Evolutionary conservation across 2,329 filamentous ascomycete genomes (phyloP).

Genomic region (Ceratocystis diversiconidia): DNA sequence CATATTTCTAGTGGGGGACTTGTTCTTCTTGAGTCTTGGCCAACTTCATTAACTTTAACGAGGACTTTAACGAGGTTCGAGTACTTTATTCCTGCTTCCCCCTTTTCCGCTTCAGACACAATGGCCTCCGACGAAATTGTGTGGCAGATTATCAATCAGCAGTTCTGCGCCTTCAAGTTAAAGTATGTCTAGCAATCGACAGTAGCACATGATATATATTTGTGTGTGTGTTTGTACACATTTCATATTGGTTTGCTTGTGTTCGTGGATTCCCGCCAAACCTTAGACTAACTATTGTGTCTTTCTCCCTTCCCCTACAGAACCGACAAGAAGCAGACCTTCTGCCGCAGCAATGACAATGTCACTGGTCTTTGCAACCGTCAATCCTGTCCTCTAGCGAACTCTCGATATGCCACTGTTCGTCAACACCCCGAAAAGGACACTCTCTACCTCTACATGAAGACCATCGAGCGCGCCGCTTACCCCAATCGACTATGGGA

Average conservation of each 20-base stretch:
- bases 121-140: slow-evolving; percentile 95
- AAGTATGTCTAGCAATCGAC: slow-evolving; percentile 42
- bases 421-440: slow-evolving; percentile 69
- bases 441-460: slow-evolving; percentile 89
- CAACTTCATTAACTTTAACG: no score
- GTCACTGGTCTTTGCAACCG: slow-evolving; percentile 70
- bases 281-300: neutral
- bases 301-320: slow-evolving; percentile 28
- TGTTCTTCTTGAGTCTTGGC: neutral
- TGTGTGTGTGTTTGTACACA: neutral
- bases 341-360: slow-evolving; percentile 92
- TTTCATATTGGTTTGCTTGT: neutral
- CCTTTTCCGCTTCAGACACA: slow-evolving; percentile 20
- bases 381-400: slow-evolving; percentile 81
- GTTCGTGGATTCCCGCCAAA: neutral
- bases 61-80: neutral
- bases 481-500: slow-evolving; percentile 91
- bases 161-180: slow-evolving; percentile 89
- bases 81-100: neutral
- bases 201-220: neutral
- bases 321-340: slow-evolving; percentile 75
- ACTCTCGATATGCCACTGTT: slow-evolving; percentile 84
- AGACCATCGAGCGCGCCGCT: slow-evolving; percentile 78
- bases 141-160: slow-evolving; percentile 92
- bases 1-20: slow-evolving; percentile 7